Evolutionary conservation across 2,329 filamentous ascomycete genomes (phyloP).

Genomic region (Corinectria fuckeliana): DNA sequence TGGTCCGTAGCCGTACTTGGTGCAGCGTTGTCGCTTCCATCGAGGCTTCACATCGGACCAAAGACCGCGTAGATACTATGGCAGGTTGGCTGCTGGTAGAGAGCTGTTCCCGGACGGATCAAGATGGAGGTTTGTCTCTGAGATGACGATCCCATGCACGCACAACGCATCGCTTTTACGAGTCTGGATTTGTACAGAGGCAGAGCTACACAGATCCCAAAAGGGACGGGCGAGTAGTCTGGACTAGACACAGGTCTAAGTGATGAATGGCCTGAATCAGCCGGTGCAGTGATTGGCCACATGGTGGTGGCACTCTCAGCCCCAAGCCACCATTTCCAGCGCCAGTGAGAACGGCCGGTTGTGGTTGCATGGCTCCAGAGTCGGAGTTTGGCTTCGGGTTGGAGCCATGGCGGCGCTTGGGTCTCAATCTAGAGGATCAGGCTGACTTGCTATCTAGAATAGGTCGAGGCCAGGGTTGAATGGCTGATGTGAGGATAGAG

Average conservation of each 20-base stretch:
- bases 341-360: background rate
- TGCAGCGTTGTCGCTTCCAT: background rate
- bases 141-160: background rate
- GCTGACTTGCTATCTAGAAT: background rate
- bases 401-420: background rate
- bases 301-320: background rate
- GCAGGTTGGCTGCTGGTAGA: background rate
- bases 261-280: background rate
- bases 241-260: no score
- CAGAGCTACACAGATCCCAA: background rate
- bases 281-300: background rate
- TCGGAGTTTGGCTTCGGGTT: background rate
- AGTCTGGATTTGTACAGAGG: background rate
- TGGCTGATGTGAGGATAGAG: background rate
- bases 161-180: background rate
- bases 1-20: no score
- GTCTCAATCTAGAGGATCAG: background rate
- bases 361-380: background rate
- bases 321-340: background rate
- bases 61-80: background rate
- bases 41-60: background rate
- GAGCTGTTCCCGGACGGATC: no score
- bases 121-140: no score
- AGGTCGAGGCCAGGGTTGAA: background rate
- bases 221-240: background rate